phyloP scores from a whole-genome alignment of 495 filamentous ascomycete genomes.

The Xylaria telfairii region DNA sequence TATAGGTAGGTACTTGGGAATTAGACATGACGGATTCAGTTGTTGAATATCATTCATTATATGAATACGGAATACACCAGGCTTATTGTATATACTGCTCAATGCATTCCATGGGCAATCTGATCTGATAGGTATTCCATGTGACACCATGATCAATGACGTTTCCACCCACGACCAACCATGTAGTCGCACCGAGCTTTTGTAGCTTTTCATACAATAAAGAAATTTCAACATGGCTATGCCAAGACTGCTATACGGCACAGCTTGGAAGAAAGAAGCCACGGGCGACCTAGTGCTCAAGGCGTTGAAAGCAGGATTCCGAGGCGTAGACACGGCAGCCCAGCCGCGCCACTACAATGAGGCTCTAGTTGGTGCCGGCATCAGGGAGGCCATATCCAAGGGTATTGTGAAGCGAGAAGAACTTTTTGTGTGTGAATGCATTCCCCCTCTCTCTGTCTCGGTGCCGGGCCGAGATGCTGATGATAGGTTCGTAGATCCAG shows the following conservation, averaged over 20 bases:
- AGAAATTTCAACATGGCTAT: constrained; percentile 36
- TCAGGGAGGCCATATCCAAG: constrained; percentile 63
- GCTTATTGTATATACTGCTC: not conserved
- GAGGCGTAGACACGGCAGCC: constrained; percentile 77
- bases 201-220: constrained; percentile 14
- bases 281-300: constrained; percentile 71
- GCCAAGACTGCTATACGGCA: constrained; percentile 77
- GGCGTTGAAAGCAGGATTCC: constrained; percentile 74
- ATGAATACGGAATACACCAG: not conserved
- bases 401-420: constrained; percentile 64
- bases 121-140: too few relatives aligned
- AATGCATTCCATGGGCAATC: not conserved
- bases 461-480: constrained; percentile 22
- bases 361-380: constrained; percentile 68
- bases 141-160: too few relatives aligned
- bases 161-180: not conserved
- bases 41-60: not conserved
- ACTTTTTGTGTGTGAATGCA: constrained; percentile 59
- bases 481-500: constrained; percentile 63
- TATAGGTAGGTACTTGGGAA: not conserved
- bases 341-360: constrained; percentile 83
- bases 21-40: not conserved
- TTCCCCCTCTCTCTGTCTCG: not conserved
- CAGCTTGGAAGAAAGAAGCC: constrained; percentile 83
- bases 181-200: not conserved